phyloP scores from a whole-genome alignment of 352 stramenopile genomes.

The Globisporangium canariense region DNA sequence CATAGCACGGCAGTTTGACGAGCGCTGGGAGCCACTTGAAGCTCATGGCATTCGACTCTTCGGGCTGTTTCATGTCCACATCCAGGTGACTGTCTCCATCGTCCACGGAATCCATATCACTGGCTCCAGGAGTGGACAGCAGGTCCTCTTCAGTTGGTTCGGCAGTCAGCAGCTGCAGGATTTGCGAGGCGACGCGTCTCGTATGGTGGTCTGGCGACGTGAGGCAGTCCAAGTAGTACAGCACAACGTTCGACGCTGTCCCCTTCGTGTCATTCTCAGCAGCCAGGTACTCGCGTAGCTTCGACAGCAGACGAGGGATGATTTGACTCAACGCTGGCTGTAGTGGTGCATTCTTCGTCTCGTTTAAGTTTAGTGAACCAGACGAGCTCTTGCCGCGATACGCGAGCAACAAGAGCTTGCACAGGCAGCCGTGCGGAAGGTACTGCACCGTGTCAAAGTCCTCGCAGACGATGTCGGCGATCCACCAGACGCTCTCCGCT shows the following conservation, averaged over 20 bases:
- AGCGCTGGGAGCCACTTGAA: constrained; percentile 73
- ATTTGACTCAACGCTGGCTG: constrained; percentile 40
- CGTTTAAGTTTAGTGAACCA: background rate
- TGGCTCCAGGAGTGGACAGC: constrained; percentile 10
- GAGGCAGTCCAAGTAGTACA: constrained; percentile 74
- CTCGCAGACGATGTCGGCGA: constrained; percentile 85
- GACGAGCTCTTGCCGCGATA: background rate
- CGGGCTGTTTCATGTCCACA: constrained; percentile 23
- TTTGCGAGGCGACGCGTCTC: constrained; percentile 57
- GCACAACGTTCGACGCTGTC: constrained; percentile 45
- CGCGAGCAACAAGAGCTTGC: constrained; percentile 72
- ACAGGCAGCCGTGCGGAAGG: constrained; percentile 71
- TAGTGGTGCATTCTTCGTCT: constrained; percentile 23
- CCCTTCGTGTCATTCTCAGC: constrained; percentile 27
- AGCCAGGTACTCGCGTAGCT: constrained; percentile 55
- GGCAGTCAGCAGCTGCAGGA: constrained; percentile 56
- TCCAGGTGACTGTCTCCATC: constrained; percentile 25
- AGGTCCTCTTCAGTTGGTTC: constrained; percentile 24
- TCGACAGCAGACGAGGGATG: constrained; percentile 48
- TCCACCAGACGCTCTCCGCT: constrained; percentile 66
- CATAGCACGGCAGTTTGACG: constrained; percentile 64
- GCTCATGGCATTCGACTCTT: constrained; percentile 29
- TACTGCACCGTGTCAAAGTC: constrained; percentile 82
- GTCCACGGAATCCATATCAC: constrained; percentile 19
- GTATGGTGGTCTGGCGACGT: constrained; percentile 45